A percentile compares a stretch with the other conserved stretches of the same genome.
Conservation (phyloP, 2,329 filamentous ascomycete genomes). For the Fusarium buxicola region DNA sequence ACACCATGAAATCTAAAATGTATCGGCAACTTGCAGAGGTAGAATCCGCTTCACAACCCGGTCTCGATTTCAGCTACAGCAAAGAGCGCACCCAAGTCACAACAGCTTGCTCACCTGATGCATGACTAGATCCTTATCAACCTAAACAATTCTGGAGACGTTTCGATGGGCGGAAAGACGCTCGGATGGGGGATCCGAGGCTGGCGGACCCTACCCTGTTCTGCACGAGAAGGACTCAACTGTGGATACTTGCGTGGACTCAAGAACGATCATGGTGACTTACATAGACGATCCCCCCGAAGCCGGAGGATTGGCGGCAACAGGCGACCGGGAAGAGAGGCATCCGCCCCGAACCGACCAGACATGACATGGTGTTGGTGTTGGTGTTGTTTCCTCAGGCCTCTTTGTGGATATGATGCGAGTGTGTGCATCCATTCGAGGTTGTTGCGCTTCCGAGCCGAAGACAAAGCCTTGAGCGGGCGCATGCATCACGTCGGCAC, state of each 20-base stretch:
- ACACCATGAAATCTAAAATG: too few species aligned
- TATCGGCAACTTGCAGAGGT: too few species aligned
- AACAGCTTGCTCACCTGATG: background rate
- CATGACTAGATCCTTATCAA: constrained; percentile 10
- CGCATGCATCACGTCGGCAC: constrained; percentile 6
- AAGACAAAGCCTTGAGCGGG: background rate
- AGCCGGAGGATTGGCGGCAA: constrained; percentile 32
- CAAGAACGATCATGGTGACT: background rate
- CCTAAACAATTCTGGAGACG: background rate
- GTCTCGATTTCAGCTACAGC: background rate
- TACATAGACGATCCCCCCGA: constrained; percentile 10
- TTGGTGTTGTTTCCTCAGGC: background rate
- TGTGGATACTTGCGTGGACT: background rate
- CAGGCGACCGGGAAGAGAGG: constrained; percentile 24
- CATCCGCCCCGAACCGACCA: constrained; percentile 31
- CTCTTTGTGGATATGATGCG: too few species aligned
- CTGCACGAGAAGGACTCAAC: background rate
- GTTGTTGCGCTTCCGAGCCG: constrained; percentile 1
- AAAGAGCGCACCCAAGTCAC: background rate
- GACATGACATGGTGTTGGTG: constrained; percentile 3
- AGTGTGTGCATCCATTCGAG: constrained; percentile 1
- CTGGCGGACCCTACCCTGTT: background rate
- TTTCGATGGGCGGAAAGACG: constrained; percentile 6
- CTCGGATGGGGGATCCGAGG: constrained; percentile 17
- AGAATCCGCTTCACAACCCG: too few species aligned